phyloP scores from a whole-genome alignment of 1,284 basidiomycete species.

The Tetrapyrgos nigripes region DNA sequence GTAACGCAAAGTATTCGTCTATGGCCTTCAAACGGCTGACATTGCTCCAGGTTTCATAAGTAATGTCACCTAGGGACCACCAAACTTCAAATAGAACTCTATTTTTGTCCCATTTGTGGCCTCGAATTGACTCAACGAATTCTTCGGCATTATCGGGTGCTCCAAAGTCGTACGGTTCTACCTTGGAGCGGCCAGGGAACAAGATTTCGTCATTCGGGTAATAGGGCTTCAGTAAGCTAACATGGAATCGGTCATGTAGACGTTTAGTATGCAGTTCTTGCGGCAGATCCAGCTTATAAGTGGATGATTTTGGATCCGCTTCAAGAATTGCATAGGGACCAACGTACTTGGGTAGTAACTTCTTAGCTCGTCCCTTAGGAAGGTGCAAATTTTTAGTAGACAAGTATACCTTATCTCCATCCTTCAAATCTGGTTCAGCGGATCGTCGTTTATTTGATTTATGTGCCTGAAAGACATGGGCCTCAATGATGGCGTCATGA shows the following conservation, averaged over 20 bases:
- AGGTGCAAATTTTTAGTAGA: slow-evolving; percentile 33
- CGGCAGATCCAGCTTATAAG: slow-evolving; percentile 34
- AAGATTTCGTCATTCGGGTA: background rate
- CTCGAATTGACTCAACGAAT: slow-evolving; percentile 2
- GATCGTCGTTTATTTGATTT: slow-evolving; percentile 27
- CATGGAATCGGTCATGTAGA: no score
- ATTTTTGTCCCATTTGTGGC: slow-evolving; percentile 4
- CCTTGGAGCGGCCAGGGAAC: background rate
- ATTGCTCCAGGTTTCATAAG: slow-evolving; percentile 6
- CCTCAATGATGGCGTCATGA: slow-evolving; percentile 36
- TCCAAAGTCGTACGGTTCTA: slow-evolving; percentile 10
- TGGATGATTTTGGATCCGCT: slow-evolving; percentile 26
- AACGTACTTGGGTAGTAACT: no score
- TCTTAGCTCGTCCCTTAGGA: slow-evolving; percentile 30
- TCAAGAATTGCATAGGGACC: slow-evolving; percentile 33
- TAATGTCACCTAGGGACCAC: slow-evolving; percentile 13
- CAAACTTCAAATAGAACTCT: slow-evolving; percentile 4
- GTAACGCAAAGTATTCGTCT: slow-evolving; percentile 6
- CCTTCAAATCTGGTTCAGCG: slow-evolving; percentile 7
- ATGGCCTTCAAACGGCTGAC: slow-evolving; percentile 6
- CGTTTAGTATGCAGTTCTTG: slow-evolving; percentile 19
- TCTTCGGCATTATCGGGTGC: background rate
- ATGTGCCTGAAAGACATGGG: slow-evolving; percentile 29
- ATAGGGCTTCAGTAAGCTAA: slow-evolving; percentile 10
- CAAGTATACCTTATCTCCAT: slow-evolving; percentile 25